Conservation (phyloP, 805 yeast genomes). For the Torulaspora franciscae region DNA sequence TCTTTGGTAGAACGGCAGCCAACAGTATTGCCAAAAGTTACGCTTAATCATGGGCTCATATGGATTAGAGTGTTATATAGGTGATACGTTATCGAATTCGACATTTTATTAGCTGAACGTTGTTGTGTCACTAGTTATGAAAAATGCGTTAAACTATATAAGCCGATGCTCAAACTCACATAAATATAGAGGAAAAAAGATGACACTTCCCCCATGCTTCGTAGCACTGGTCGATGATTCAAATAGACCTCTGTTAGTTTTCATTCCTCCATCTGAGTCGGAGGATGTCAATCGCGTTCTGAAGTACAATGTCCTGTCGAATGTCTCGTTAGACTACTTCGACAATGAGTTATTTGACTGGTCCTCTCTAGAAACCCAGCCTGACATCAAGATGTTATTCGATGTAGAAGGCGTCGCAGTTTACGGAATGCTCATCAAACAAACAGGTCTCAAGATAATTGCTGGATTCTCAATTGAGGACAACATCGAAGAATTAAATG, state of each 20-base stretch:
- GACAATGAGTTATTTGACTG: constrained; percentile 28
- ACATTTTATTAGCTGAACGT: background rate
- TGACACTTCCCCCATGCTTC: constrained; percentile 17
- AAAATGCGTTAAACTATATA: background rate
- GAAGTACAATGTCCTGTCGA: constrained; percentile 32
- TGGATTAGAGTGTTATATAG: background rate
- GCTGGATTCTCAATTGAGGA: constrained; percentile 23
- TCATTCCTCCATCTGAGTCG: constrained; percentile 17
- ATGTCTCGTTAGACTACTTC: constrained; percentile 34
- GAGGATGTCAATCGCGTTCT: constrained; percentile 23
- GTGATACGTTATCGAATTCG: background rate
- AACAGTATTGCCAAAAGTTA: constrained; percentile 24
- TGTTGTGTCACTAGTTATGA: background rate
- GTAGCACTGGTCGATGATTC: constrained; percentile 26
- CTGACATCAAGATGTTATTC: constrained; percentile 23
- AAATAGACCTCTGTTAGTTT: constrained; percentile 29
- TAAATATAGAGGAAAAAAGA: background rate
- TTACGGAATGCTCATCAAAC: constrained; percentile 29
- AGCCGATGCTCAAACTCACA: background rate
- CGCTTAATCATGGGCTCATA: background rate
- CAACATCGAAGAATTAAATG: constrained; percentile 10
- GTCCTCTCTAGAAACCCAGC: constrained; percentile 17
- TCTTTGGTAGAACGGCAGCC: constrained; percentile 53
- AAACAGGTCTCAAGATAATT: constrained; percentile 31
- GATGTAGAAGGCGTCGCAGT: constrained; percentile 31